Evolutionary conservation across 495 filamentous ascomycete species (phyloP).

Genomic region (Viridothelium virens): DNA sequence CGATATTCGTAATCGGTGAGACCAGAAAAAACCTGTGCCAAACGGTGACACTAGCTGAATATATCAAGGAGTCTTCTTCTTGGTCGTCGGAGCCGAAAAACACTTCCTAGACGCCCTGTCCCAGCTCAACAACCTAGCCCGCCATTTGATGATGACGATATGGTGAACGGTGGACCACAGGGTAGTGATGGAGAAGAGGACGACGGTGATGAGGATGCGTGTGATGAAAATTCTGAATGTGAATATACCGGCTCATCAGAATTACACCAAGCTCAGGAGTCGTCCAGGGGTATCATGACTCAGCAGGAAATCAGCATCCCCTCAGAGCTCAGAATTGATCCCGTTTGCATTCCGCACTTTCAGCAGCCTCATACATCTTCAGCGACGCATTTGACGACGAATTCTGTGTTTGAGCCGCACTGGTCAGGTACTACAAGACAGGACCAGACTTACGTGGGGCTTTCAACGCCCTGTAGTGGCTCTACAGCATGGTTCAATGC

Average conservation of each 20-base stretch:
- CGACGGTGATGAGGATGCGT: background rate
- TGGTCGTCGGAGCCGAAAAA: background rate
- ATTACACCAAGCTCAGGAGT: background rate
- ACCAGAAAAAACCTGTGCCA: background rate
- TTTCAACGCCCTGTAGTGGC: background rate
- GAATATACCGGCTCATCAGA: background rate
- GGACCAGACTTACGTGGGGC: background rate
- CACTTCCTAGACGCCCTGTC: background rate
- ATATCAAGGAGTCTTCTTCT: background rate
- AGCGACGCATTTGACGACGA: background rate
- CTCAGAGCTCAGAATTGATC: background rate
- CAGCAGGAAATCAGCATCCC: background rate
- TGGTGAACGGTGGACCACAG: background rate
- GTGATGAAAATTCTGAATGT: background rate
- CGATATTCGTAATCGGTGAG: background rate
- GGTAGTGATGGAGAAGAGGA: background rate
- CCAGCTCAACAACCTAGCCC: background rate
- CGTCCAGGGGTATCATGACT: background rate
- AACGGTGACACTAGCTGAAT: background rate
- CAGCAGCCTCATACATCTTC: background rate
- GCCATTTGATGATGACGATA: background rate
- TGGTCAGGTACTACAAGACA: background rate
- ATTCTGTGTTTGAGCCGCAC: background rate
- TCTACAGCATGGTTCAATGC: background rate
- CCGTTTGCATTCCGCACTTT: background rate